phyloP scores from a whole-genome alignment of 208 protist species.

The Leishmania martiniquensis region DNA sequence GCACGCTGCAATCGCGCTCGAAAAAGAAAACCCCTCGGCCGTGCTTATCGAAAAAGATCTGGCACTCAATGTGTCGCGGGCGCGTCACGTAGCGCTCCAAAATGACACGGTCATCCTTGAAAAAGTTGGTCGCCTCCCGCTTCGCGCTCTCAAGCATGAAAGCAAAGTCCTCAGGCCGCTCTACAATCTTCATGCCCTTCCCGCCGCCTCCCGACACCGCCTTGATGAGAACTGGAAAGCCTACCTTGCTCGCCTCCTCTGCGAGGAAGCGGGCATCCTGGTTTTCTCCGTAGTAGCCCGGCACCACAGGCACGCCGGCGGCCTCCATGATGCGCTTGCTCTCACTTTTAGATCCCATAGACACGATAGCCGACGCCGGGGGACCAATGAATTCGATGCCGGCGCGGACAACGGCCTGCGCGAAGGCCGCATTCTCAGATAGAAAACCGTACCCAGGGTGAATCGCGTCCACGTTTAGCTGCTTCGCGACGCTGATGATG shows the following conservation, averaged over 20 bases:
- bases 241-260: slow-evolving; percentile 62
- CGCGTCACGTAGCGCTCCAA: slow-evolving; percentile 93
- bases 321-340: slow-evolving; percentile 91
- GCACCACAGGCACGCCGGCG: slow-evolving; percentile 38
- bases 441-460: slow-evolving; percentile 99
- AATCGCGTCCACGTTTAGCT: slow-evolving; percentile 89
- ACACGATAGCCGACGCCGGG: slow-evolving; percentile 80
- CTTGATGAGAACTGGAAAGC: slow-evolving; percentile 98
- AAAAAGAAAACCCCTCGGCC: slow-evolving; percentile 92
- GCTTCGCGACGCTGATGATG: slow-evolving; percentile 91
- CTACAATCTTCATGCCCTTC: slow-evolving; percentile 68
- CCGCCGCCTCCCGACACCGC: slow-evolving; percentile 83
- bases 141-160: slow-evolving; percentile 90
- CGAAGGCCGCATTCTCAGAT: slow-evolving; percentile 95
- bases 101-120: slow-evolving; percentile 94
- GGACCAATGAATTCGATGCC: slow-evolving; percentile 97
- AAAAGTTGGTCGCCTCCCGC: slow-evolving; percentile 89
- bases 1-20: slow-evolving; percentile 96
- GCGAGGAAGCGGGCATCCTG: slow-evolving; percentile 30
- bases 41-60: slow-evolving; percentile 93
- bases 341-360: slow-evolving; percentile 95
- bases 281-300: slow-evolving; percentile 46
- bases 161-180: slow-evolving; percentile 92
- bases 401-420: slow-evolving; percentile 54
- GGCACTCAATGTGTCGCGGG: slow-evolving; percentile 93